phyloP scores from a whole-genome alignment of 164 flowering plant species.

The Umbellularia californica region DNA sequence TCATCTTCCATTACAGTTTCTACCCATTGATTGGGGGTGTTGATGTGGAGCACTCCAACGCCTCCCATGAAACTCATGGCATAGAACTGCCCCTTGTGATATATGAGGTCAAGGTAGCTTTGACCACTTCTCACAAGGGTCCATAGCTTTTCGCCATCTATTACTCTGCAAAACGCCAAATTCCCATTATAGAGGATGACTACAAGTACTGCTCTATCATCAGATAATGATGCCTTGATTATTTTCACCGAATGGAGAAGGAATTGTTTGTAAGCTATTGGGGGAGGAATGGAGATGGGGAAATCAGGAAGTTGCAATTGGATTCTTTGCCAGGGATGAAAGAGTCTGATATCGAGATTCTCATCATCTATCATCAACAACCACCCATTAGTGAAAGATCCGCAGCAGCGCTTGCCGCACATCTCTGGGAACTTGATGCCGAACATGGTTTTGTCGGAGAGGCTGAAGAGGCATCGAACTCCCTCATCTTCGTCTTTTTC shows the following conservation, averaged over 20 bases:
- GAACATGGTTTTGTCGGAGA: neutral
- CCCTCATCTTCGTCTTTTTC: no score
- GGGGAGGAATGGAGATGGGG: neutral
- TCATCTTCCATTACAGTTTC: conserved; percentile 34
- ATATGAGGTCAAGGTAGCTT: conserved; percentile 23
- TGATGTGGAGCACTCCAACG: conserved; percentile 28
- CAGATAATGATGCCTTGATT: conserved; percentile 27
- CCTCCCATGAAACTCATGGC: conserved; percentile 63
- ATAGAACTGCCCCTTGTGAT: conserved; percentile 41
- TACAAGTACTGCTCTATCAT: conserved; percentile 27
- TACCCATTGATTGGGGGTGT: conserved; percentile 9
- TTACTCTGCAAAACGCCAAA: conserved; percentile 48
- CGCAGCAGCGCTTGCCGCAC: neutral
- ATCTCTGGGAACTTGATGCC: neutral
- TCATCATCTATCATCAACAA: neutral
- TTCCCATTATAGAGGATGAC: conserved; percentile 71
- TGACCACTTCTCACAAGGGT: conserved; percentile 12
- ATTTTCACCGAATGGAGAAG: neutral
- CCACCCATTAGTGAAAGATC: neutral
- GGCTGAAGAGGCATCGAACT: neutral
- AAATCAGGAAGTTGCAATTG: neutral
- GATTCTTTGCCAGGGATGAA: neutral
- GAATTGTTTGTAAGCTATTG: neutral
- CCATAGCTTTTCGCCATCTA: conserved; percentile 43
- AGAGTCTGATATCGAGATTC: neutral